Evolutionary conservation across 2,329 filamentous ascomycete genomes (phyloP).

Genomic region (Paraconiothyrium sp.): DNA sequence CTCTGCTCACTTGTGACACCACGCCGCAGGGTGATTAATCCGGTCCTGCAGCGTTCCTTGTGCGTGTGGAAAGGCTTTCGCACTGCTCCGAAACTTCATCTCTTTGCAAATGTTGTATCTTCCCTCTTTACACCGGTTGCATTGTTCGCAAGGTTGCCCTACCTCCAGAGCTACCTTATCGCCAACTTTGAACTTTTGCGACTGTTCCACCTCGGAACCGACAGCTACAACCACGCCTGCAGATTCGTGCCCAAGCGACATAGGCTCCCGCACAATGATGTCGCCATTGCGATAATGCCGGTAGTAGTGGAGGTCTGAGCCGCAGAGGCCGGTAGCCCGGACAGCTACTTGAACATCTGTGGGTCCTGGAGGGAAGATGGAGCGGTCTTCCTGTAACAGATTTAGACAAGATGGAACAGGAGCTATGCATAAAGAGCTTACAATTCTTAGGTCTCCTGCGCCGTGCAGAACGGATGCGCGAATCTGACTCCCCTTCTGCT

Average conservation of each 20-base stretch:
- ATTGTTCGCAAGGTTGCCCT: constrained; percentile 79
- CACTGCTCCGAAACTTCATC: constrained; percentile 67
- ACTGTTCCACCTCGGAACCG: constrained; percentile 66
- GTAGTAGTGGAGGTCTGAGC: constrained; percentile 85
- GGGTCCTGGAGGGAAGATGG: constrained; percentile 56
- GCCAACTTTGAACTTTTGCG: constrained; percentile 68
- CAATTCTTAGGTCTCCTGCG: constrained; percentile 67
- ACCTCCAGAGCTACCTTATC: constrained; percentile 95
- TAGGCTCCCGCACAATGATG: constrained; percentile 82
- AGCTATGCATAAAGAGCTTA: constrained; percentile 44
- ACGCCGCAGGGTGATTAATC: constrained; percentile 68
- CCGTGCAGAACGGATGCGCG: constrained; percentile 67
- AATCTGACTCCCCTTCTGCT: constrained; percentile 49
- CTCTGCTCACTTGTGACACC: constrained; percentile 62
- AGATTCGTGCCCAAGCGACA: constrained; percentile 82
- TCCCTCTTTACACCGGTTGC: constrained; percentile 63
- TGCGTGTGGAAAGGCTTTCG: constrained; percentile 68
- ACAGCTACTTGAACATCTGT: constrained; percentile 72
- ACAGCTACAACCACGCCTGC: constrained; percentile 79
- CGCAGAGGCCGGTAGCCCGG: constrained; percentile 74
- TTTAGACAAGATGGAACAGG: constrained; percentile 20
- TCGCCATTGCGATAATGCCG: constrained; percentile 85
- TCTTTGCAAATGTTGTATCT: constrained; percentile 70
- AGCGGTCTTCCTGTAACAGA: constrained; percentile 61
- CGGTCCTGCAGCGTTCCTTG: constrained; percentile 71